Conservation (phyloP, 225 moss, liverwort and hornwort genomes). For the Bryoerythrophyllum caledonicum region DNA sequence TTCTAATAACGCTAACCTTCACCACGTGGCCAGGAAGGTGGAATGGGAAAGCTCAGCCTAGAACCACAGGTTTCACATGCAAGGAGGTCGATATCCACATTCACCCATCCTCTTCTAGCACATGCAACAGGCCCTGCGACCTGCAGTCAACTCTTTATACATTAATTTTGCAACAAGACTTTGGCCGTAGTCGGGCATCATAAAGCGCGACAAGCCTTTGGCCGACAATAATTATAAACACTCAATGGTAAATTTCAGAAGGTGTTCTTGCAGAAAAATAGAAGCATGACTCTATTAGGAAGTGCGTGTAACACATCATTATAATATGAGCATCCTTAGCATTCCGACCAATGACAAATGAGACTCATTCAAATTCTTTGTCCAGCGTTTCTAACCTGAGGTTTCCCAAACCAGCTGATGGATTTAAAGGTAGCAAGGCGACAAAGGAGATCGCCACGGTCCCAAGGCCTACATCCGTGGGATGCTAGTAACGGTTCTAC, state of each 20-base stretch:
- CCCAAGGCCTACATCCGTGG: conserved; percentile 91
- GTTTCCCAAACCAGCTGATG: conserved; percentile 97
- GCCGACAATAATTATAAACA: not conserved
- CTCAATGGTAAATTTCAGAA: conserved; percentile 3
- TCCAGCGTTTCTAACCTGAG: conserved; percentile 53
- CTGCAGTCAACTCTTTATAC: conserved; percentile 35
- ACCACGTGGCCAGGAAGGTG: conserved; percentile 70
- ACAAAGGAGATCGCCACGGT: conserved; percentile 84
- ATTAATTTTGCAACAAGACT: conserved; percentile 7
- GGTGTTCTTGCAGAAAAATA: conserved; percentile 4
- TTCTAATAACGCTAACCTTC: conserved; percentile 51
- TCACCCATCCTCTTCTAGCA: conserved; percentile 95
- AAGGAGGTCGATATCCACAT: conserved; percentile 90
- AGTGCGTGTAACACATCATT: not conserved
- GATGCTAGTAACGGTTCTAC: conserved; percentile 37
- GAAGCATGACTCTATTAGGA: not conserved
- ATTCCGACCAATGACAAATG: conserved; percentile 9
- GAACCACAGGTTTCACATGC: conserved; percentile 88
- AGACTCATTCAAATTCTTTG: conserved; percentile 7
- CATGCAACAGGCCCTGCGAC: conserved; percentile 98
- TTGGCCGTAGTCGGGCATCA: not conserved
- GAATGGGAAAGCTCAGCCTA: conserved; percentile 72
- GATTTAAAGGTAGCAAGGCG: conserved; percentile 97
- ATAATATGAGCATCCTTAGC: conserved; percentile 9
- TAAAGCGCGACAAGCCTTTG: conserved; percentile 1